Evolutionary conservation across 2,329 filamentous ascomycete genomes (phyloP).

Genomic region (Fusarium begoniae): DNA sequence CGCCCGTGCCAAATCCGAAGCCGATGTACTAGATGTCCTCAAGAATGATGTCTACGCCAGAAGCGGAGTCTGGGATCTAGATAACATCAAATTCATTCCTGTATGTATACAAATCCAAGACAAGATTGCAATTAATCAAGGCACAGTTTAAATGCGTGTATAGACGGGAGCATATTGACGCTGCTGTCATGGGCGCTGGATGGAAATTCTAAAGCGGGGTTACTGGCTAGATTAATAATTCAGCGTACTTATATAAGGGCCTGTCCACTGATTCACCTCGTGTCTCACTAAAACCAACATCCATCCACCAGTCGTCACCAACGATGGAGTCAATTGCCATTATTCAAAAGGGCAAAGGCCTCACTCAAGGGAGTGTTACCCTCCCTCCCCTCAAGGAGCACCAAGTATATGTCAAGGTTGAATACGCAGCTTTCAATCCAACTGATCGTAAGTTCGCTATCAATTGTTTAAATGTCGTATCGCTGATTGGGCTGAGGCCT

Average conservation of each 20-base stretch:
- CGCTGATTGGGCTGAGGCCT: constrained; percentile 20
- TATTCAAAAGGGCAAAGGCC: background rate
- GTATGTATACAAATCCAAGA: fast-evolving
- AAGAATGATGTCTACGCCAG: background rate
- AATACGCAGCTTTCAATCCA: constrained; percentile 40
- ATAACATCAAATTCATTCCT: background rate
- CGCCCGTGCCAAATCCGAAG: background rate
- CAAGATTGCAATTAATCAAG: background rate
- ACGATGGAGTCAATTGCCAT: constrained; percentile 9
- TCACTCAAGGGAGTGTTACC: background rate
- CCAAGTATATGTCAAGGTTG: constrained; percentile 37
- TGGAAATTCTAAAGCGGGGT: background rate
- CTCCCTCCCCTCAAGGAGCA: constrained; percentile 21
- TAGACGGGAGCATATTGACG: background rate
- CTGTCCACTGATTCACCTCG: background rate
- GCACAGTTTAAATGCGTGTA: background rate
- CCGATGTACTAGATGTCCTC: background rate
- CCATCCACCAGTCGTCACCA: background rate
- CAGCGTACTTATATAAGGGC: background rate
- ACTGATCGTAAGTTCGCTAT: constrained; percentile 30
- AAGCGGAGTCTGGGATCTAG: background rate
- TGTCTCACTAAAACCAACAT: background rate
- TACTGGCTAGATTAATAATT: background rate
- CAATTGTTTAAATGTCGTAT: fast-evolving
- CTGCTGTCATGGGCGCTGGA: background rate